Evolutionary conservation across 2,329 filamentous ascomycete species (phyloP).

Genomic region (Penicillium sp.): DNA sequence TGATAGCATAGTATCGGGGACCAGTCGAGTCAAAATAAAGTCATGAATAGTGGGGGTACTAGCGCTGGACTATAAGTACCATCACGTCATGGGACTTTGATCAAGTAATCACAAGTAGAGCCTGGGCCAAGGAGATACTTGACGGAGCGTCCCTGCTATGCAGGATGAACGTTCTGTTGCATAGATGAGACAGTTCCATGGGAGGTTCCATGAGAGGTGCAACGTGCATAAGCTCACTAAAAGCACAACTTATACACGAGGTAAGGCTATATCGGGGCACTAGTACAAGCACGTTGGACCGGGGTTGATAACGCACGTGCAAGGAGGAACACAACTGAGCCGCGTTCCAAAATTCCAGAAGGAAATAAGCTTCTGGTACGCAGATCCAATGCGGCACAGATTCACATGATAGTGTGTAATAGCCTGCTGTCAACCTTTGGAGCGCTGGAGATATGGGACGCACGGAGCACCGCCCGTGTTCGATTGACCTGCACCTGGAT

Average conservation of each 20-base stretch:
- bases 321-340: no score
- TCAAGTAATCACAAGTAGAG: no score
- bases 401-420: background rate
- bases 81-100: background rate
- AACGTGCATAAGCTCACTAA: no score
- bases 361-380: constrained; percentile 5
- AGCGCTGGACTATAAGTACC: background rate
- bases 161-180: no score
- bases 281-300: no score
- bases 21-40: background rate
- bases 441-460: background rate
- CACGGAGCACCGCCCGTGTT: constrained; percentile 2
- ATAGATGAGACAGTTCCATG: no score
- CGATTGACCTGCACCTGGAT: background rate
- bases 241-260: no score
- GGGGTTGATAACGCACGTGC: no score
- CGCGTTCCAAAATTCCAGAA: background rate
- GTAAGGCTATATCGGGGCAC: no score
- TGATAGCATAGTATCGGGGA: background rate
- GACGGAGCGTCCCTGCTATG: no score
- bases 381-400: background rate
- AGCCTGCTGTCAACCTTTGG: background rate
- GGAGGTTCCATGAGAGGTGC: no score
- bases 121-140: no score
- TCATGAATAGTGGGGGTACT: background rate